phyloP scores from a whole-genome alignment of 441 rosid species.

The Adansonia madagascariensis region DNA sequence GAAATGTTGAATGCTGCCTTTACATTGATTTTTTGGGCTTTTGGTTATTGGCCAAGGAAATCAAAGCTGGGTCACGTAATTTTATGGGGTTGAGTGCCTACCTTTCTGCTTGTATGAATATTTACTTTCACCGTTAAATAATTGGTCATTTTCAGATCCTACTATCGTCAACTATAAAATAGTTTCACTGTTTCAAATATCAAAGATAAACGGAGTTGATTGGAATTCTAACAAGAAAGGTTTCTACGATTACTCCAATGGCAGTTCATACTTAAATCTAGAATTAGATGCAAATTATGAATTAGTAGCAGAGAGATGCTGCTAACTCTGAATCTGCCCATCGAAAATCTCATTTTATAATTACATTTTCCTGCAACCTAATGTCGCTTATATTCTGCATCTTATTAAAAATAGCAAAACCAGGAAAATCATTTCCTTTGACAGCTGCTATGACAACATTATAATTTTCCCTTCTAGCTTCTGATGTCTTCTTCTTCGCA shows the following conservation, averaged over 20 bases:
- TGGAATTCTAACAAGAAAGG: not conserved
- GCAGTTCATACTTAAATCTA: not conserved
- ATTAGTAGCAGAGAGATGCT: not conserved
- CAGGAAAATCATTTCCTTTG: not conserved
- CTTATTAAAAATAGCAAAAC: slow-evolving; percentile 1
- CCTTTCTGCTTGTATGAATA: not conserved
- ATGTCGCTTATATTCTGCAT: slow-evolving; percentile 5
- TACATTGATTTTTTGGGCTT: not conserved
- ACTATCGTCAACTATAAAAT: not conserved
- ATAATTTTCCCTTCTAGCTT: not conserved
- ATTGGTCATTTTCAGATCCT: not conserved
- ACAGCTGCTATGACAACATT: not conserved
- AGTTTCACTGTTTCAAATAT: not conserved
- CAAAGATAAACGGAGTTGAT: not conserved
- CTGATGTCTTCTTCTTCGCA: not conserved
- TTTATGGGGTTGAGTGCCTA: not conserved
- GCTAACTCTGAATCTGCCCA: not conserved
- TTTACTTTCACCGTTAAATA: not conserved
- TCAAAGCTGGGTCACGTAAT: not conserved
- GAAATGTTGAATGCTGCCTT: not conserved
- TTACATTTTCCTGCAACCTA: slow-evolving; percentile 25
- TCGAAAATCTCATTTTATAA: slow-evolving; percentile 22
- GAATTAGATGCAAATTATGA: not conserved
- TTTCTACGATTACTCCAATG: not conserved
- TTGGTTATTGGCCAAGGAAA: not conserved